Evolutionary conservation across 192 early-diverging fungal genomes (phyloP), one percentile per base, ranked within the genome.

Genomic region (Umbelopsis ramanniana): DNA sequence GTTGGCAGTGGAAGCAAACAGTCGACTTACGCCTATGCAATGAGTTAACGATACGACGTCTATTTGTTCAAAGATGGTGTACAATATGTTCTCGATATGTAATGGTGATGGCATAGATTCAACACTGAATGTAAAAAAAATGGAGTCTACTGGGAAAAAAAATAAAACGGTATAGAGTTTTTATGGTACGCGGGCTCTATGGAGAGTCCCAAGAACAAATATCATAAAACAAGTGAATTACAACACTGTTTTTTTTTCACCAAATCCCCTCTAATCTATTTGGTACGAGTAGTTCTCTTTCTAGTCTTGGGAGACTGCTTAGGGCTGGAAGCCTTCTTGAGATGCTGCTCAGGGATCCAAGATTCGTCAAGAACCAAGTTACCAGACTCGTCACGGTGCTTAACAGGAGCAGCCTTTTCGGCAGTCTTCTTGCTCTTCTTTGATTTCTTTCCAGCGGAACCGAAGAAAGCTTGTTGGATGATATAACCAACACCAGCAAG

Each of bases 311-410:
- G 74, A 53, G 73, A 75, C 33, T 68, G 68, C 33, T 60, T 71
- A 33, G 38, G 55, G 26, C 68, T 50, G 46, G 40, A 72, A 22
- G 33, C 23, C 24, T 75, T 72, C 68, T 74, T 79, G 14, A 84
- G 63, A 47, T 81, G 80, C 46, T 81, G 74, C 26, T 85, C 82
- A 17, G 87, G 87, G 48, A 88, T 86, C 87, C 87, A 88, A 37
- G 79, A 81, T 69, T 85, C 72, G 73, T 86, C 83, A 23, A 78
- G 77, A 46, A 80, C 77, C 72, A 79, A 55, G 0, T 79, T 54
- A 45, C 77, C 77, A 69, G 70, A 72, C 43, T 79, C 77, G 68
- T 79, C 77, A 74, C 77, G 77, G n/a, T 79, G 77, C 52, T 73
- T 60, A 60, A 70, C 53, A 48, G 70, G 72, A n/a, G 46, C 73